Percentiles rank a stretch among this genome's conserved stretches.
phyloP scores from a whole-genome alignment of 805 yeast species.

The Komagataella ulmi region DNA sequence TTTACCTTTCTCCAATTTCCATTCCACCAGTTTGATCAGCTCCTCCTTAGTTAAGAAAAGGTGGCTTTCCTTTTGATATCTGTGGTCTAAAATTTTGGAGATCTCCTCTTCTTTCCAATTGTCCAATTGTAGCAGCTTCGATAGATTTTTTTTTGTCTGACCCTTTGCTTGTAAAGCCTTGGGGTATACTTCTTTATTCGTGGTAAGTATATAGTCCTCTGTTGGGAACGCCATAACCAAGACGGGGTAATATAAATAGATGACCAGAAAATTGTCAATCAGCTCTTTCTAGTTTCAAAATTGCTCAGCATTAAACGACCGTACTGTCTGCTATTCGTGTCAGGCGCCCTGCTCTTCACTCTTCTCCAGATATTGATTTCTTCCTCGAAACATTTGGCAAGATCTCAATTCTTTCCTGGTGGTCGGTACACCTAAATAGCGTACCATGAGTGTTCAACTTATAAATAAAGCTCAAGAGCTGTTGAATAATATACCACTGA shows the following conservation, averaged over 20 bases:
- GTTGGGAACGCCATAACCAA: background rate
- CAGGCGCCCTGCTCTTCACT: background rate
- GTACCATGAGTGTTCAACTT: conserved; percentile 40
- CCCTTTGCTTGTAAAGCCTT: background rate
- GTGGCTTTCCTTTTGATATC: background rate
- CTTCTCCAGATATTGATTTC: background rate
- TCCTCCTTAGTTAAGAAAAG: conserved; percentile 22
- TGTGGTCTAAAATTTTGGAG: background rate
- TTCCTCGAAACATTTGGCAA: background rate
- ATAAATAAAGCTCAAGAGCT: conserved; percentile 26
- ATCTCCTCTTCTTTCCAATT: background rate
- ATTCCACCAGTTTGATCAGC: conserved; percentile 27
- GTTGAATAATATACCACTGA: conserved; percentile 35
- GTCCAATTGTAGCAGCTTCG: background rate
- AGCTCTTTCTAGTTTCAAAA: too few relatives aligned
- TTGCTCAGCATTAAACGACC: background rate
- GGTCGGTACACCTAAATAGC: background rate
- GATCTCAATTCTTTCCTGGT: background rate
- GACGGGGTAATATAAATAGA: background rate
- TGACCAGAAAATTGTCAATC: too few relatives aligned
- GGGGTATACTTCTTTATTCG: background rate
- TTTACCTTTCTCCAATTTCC: conserved; percentile 32
- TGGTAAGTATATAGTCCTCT: background rate
- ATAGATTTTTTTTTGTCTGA: background rate
- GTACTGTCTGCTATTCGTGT: background rate